A percentile compares a stretch with the other conserved stretches of the same genome.
phyloP scores from a whole-genome alignment of 176 grass and related monocot genomes.

The Lolium multiflorum region DNA sequence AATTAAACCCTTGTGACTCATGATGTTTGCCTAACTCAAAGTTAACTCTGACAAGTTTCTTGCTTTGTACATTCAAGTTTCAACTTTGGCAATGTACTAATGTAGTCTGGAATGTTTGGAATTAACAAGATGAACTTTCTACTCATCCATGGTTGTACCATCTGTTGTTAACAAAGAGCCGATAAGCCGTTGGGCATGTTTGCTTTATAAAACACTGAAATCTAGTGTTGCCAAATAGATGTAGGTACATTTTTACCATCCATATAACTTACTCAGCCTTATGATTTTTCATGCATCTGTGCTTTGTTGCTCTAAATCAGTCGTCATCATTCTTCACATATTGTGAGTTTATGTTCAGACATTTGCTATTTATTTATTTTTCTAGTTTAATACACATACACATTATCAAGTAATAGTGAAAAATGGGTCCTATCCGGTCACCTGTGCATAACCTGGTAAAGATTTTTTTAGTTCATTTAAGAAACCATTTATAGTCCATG shows the following conservation, averaged over 20 bases:
- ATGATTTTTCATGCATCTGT: neutral
- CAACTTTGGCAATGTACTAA: neutral
- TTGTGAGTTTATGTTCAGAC: neutral
- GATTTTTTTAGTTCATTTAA: neutral
- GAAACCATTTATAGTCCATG: neutral
- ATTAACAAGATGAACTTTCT: slow-evolving; percentile 24
- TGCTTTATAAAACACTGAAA: slow-evolving; percentile 10
- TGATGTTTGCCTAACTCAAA: neutral
- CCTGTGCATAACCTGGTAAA: neutral
- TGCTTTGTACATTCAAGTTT: slow-evolving; percentile 20
- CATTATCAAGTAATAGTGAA: neutral
- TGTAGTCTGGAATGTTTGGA: slow-evolving; percentile 11
- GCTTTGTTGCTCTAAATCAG: slow-evolving; percentile 6
- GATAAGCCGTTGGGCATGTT: neutral
- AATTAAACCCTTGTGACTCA: neutral
- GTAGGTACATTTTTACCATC: slow-evolving; percentile 4
- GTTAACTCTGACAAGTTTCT: neutral
- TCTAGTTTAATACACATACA: neutral
- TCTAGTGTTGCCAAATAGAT: slow-evolving; percentile 1
- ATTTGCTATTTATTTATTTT: neutral
- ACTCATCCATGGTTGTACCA: neutral
- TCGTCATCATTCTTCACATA: neutral
- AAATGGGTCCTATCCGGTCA: neutral
- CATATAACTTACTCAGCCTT: neutral
- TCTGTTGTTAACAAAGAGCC: neutral